Conservation (phyloP, 192 early-diverging fungal genomes). For the Coemansia sp. region DNA sequence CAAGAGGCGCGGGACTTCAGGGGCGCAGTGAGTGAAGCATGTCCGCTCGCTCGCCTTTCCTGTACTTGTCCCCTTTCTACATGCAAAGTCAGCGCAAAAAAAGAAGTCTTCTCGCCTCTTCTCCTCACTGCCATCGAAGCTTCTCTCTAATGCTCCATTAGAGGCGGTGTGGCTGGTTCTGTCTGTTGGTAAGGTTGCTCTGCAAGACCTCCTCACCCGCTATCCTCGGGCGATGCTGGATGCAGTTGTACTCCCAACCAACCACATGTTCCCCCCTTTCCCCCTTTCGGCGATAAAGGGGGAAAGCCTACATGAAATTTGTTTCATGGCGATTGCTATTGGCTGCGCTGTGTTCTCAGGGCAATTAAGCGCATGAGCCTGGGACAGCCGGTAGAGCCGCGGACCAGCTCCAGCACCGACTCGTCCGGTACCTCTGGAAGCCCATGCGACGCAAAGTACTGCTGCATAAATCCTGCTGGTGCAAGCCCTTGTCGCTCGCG, state of each 20-base stretch:
- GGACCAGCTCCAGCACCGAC: slow-evolving; percentile 30
- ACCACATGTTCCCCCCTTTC: not conserved
- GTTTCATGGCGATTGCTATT: not conserved
- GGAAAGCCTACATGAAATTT: not conserved
- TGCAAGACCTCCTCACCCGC: not conserved
- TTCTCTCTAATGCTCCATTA: not conserved
- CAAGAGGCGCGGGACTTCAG: not conserved
- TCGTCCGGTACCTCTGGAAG: slow-evolving; percentile 31
- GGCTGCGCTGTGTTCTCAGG: slow-evolving; percentile 5
- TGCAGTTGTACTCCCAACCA: not conserved
- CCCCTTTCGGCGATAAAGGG: not conserved
- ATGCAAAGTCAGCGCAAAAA: not conserved
- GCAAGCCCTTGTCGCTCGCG: slow-evolving; percentile 42
- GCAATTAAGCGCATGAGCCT: slow-evolving; percentile 17
- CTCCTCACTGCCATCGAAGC: too few species aligned
- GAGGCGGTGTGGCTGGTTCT: not conserved
- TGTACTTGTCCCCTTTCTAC: not conserved
- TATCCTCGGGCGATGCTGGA: not conserved
- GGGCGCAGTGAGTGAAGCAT: not conserved
- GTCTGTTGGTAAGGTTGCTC: not conserved
- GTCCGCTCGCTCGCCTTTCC: not conserved
- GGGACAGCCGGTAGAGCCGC: slow-evolving; percentile 23
- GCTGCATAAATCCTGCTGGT: slow-evolving; percentile 25
- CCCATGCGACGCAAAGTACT: slow-evolving; percentile 26
- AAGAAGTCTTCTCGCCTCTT: too few species aligned